Evolutionary conservation across 495 filamentous ascomycete species (phyloP), one percentile per base, ranked within the genome.

Genomic region (Thermothielavioides terrestris): DNA sequence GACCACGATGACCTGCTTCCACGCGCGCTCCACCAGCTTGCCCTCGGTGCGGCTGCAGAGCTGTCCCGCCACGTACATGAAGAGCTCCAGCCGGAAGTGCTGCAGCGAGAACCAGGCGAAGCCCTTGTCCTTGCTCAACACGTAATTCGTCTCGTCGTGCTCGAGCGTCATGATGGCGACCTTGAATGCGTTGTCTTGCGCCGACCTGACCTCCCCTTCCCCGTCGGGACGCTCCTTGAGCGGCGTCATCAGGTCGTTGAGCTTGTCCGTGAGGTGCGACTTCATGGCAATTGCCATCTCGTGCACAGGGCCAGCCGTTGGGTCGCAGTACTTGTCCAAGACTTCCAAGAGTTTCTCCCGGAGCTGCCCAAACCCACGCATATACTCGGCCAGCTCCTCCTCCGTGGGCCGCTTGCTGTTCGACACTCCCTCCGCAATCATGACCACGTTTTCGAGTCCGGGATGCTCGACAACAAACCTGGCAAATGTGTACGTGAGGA

Each of bases 261-360:
- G 58, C 53, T 73, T 76, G 0, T 58, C 52, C 10, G 73, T 54
- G 49, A 77, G 61, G 34, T 68, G 63, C 5, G 60, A 61, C 14
- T 70, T 71, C 55, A 80, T 71, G 12, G 69, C 62, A 3, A 67
- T 63, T 1, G 74, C 70, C 31, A 83, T 65, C 39, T 75, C 65
- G 58, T 87, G 84, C 9, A 85, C 65, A 1, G 78, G 77, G 3
- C 73, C 73, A 22, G 84, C 80, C 0, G 72, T 73, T 6, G 68
- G 64, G 56, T 87, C 83, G 53, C 80, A 81, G 38, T 77, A 76
- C 1, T 64, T 69, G 14, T 79, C 55, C 23, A 78, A 77, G 23
- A 78, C 75, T 0, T 69, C 57, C 35, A 70, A 26, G 25, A 79
- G 64, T 12, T 63, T 56, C 37, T 55, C 53, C 20, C 71, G 71